Evolutionary conservation across 1,284 basidiomycete genomes (phyloP).

Genomic region (Austroboletus novae-zelandiae): DNA sequence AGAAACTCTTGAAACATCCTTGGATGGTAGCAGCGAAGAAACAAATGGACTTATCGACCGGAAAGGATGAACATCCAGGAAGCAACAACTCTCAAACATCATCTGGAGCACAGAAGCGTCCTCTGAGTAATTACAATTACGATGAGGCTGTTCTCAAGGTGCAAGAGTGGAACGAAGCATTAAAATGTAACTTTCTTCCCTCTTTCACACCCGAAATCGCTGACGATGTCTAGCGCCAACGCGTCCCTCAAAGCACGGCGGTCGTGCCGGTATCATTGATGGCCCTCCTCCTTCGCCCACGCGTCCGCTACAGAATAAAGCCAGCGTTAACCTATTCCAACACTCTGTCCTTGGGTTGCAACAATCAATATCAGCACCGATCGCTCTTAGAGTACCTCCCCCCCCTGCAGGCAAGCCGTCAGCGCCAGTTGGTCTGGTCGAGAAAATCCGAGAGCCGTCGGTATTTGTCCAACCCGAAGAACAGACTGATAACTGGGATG

Average conservation of each 20-base stretch:
- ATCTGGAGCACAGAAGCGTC: conserved; percentile 46
- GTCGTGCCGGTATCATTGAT: conserved; percentile 36
- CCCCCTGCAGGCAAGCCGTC: conserved; percentile 22
- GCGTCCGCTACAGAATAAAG: conserved; percentile 31
- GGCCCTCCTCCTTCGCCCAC: conserved; percentile 43
- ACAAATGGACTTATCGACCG: conserved; percentile 55
- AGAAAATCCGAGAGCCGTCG: conserved; percentile 56
- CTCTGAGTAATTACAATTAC: conserved; percentile 77
- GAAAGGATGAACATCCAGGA: conserved; percentile 35
- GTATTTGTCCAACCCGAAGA: conserved; percentile 68
- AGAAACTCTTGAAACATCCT: conserved; percentile 89
- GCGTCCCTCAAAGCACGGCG: conserved; percentile 61
- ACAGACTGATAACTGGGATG: conserved; percentile 95
- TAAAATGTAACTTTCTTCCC: conserved; percentile 63
- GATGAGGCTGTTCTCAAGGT: conserved; percentile 94
- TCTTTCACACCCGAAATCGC: conserved; percentile 15
- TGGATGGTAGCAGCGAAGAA: conserved; percentile 91
- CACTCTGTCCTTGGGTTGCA: conserved; percentile 33
- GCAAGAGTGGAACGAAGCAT: conserved; percentile 97
- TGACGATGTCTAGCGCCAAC: conserved; percentile 47
- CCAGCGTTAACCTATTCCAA: conserved; percentile 28
- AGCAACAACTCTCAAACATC: conserved; percentile 21
- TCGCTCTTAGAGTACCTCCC: conserved; percentile 27
- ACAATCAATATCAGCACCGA: conserved; percentile 31
- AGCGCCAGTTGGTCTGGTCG: conserved; percentile 40